These are phyloP conservation scores for Aspergillus asperescens DNA, from an alignment of 495 filamentous ascomycete species.

Conservation along the genomic window DNA sequence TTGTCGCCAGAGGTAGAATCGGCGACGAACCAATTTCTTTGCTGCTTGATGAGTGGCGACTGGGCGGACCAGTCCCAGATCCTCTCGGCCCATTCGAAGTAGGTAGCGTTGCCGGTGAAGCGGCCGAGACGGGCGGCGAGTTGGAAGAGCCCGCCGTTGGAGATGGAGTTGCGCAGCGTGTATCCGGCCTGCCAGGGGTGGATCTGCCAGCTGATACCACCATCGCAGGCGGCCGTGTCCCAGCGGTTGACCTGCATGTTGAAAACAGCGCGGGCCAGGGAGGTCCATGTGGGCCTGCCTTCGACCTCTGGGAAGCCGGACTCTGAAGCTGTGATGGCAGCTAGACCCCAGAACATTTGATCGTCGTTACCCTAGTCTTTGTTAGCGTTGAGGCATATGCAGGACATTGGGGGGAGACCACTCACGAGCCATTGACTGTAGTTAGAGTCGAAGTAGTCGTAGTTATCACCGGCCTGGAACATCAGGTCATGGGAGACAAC, in stretches of 20 bases:
- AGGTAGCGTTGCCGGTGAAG: constrained; percentile 60
- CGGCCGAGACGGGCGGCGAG: constrained; percentile 57
- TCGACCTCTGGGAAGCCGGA: constrained; percentile 34
- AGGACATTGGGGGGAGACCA: not conserved
- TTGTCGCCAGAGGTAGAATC: constrained; percentile 43
- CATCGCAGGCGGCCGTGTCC: constrained; percentile 39
- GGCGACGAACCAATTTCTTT: constrained; percentile 50
- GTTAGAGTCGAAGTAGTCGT: constrained; percentile 38
- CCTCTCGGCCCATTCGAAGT: constrained; percentile 58
- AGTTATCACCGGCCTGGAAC: constrained; percentile 38
- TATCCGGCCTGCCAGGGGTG: constrained; percentile 43
- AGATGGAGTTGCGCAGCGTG: constrained; percentile 61
- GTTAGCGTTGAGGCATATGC: not conserved
- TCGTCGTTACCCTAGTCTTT: constrained; percentile 45
- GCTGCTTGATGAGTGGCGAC: constrained; percentile 48
- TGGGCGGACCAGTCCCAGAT: constrained; percentile 55
- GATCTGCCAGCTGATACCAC: constrained; percentile 49
- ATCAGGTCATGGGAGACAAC: constrained; percentile 41
- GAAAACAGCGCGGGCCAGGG: constrained; percentile 68
- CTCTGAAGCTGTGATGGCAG: constrained; percentile 47
- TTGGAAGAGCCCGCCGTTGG: constrained; percentile 62
- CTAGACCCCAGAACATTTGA: constrained; percentile 50
- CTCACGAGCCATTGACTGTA: constrained; percentile 29
- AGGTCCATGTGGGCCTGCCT: constrained; percentile 58
- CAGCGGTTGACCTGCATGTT: constrained; percentile 54